Percentiles rank a stretch among this genome's conserved stretches.
phyloP scores from a whole-genome alignment of 208 protist species.

The Plasmodiophora brassicae region DNA sequence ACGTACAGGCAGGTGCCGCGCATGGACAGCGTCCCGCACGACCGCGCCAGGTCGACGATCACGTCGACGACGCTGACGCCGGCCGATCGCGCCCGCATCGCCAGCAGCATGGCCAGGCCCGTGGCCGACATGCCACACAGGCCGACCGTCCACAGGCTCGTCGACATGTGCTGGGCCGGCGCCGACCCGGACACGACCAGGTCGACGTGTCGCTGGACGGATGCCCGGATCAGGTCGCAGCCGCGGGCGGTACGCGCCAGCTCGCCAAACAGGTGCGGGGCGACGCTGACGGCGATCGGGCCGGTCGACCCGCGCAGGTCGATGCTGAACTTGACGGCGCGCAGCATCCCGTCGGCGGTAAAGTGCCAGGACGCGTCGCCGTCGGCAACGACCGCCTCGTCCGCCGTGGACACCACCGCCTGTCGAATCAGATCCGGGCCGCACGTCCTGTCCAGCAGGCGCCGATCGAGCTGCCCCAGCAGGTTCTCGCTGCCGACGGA shows the following conservation, averaged over 20 bases:
- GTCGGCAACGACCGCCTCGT: too few relatives aligned
- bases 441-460: too few relatives aligned
- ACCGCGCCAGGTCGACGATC: neutral
- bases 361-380: too few relatives aligned
- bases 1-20: neutral
- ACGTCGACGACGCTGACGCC: neutral
- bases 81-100: neutral
- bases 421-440: too few relatives aligned
- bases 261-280: neutral
- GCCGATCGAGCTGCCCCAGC: too few relatives aligned
- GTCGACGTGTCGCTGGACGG: neutral
- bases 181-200: neutral
- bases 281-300: neutral
- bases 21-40: neutral
- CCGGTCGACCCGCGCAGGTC: neutral
- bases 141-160: neutral
- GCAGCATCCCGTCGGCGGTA: too few relatives aligned
- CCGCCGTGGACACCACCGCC: too few relatives aligned
- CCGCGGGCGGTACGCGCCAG: neutral
- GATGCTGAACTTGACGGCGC: neutral
- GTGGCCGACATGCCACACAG: neutral
- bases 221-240: neutral
- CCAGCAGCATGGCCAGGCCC: neutral
- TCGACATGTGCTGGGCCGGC: neutral
- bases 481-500: too few relatives aligned